Base-by-base conservation (phyloP, 2,329 filamentous ascomycete species). In the Stagonosporopsis vannaccii region DNA sequence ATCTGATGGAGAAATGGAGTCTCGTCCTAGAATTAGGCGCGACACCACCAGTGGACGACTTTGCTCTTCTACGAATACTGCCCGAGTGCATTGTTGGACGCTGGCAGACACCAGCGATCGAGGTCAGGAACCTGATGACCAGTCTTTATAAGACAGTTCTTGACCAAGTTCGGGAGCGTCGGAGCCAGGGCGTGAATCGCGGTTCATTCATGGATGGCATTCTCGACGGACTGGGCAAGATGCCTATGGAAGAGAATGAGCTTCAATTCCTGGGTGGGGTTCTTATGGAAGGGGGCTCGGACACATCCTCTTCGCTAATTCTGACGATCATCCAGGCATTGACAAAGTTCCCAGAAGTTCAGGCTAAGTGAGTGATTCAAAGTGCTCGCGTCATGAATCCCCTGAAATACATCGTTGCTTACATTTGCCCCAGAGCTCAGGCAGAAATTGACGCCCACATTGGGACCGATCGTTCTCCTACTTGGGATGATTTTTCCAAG, bases 21-120 rank as follows among this genome's bases (percentile, higher is more conserved):
- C 60, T 72, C 28, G 68, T 80, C 1, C 70, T 80, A 62, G 81
- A 82, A 58, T 70, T 74, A 0, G 81, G 80, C 3, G 77, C 75
- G 13, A 82, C 79, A 1, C 80, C 81, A 0, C 81, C 81, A 0
- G 76, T 82, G 2, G 81, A 83, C 39, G 67, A 77, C 23, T 54
- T 52, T 5, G 23, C 45, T 17, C 41, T 56, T 4, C 42, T 63
- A n/a, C 74, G 79, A 36, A 71, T 61, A 6, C 59, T 82, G 5
- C 81, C 81, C 0, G 70, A 65, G 32, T 23, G 15, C 15, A 19
- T 67, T 20, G 23, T 65, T 4, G 63, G 59, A 20, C 42, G 40
- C 30, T 67, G 62, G 62, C 41, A 35, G 41, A 57, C 49, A 25
- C 60, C 60, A 17, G 58, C 62, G 4, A 50, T 28, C 20, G 52